These are phyloP conservation scores for Ceratocystis papillata DNA, from an alignment of 2,329 filamentous ascomycete species.

Conservation along the genomic window DNA sequence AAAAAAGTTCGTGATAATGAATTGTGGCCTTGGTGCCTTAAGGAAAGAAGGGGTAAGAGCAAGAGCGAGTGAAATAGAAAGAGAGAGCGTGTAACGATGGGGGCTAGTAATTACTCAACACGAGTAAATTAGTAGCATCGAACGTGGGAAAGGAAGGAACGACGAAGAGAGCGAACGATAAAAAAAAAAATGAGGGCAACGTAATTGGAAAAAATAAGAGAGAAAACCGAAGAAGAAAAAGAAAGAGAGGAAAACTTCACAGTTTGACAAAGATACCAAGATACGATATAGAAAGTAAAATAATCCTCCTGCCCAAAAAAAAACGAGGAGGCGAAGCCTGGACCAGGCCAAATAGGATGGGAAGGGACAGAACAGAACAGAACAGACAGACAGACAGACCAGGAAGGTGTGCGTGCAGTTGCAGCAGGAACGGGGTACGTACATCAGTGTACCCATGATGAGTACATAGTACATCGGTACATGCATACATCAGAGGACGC, in stretches of 20 bases:
- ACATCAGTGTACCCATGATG: not conserved
- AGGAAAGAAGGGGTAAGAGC: not conserved
- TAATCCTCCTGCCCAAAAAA: not conserved
- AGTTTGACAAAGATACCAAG: not conserved
- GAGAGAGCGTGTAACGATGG: conserved; percentile 10
- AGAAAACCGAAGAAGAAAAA: conserved; percentile 2
- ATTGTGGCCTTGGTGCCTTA: not conserved
- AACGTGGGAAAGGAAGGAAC: not conserved
- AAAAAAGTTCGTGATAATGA: conserved; percentile 1
- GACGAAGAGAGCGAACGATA: not conserved
- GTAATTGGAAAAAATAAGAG: not conserved
- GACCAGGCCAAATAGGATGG: conserved; percentile 1
- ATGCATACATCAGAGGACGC: not conserved
- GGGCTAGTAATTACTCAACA: too few relatives aligned
- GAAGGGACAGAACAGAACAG: not conserved
- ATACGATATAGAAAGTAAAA: not conserved
- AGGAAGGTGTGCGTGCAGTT: not conserved
- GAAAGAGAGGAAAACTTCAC: not conserved
- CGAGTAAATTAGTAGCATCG: not conserved
- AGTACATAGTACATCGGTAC: not conserved
- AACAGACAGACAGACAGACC: not conserved
- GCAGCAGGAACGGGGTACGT: not conserved
- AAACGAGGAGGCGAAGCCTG: conserved; percentile 4
- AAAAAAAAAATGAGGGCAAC: conserved; percentile 5
- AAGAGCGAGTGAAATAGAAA: not conserved